Base-by-base conservation (phyloP, 176 grass and related monocot species). In the Aegilops longissima region DNA sequence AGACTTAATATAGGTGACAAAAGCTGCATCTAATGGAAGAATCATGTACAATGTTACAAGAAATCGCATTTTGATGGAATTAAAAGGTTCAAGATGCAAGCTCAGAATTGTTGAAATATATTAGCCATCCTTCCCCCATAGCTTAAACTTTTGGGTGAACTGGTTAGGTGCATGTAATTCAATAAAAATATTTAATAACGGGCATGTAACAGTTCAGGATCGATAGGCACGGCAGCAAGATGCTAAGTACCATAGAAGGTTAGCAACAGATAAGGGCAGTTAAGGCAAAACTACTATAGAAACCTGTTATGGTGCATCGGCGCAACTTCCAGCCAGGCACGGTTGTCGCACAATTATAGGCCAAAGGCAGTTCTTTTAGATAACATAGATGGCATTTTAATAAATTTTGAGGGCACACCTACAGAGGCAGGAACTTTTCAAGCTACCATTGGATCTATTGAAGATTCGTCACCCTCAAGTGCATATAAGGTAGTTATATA, bases 1-100 rank as follows among this genome's bases (percentile, higher is more conserved):
- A 31, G 47, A 81, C 67, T 66, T 71, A 83, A 76, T 33, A 24
- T 86, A 92, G 67, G 86, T 36, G 78, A 88, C 42, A 93, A 61
- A 89, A 27, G 66, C 82, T 30, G 35, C 61, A 91, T 56, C 79
- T 79, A 74, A 45, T 25, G 75, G 44, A 78, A 83, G 21, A 83
- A 62, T 76, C 73, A 49, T 33, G 29, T 31, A 82, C 52, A 66
- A 76, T 62, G 73, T 66, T 58, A 39, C 58, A 84, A 79, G 24
- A 89, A 77, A 85, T 62, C 21, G 39, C 5, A 18, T 74, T 83
- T 65, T 40, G 82, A 58, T 29, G 6, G 9, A 87, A 84, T 61
- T 11, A 7, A 18, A 73, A 21, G 40, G 73, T 85, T 72, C 54
- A 21, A 27, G 70, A 12, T 77, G 58, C 23, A 31, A 77, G 27